phyloP scores from a whole-genome alignment of 1,284 basidiomycete species.

The Porodaedalea pini region DNA sequence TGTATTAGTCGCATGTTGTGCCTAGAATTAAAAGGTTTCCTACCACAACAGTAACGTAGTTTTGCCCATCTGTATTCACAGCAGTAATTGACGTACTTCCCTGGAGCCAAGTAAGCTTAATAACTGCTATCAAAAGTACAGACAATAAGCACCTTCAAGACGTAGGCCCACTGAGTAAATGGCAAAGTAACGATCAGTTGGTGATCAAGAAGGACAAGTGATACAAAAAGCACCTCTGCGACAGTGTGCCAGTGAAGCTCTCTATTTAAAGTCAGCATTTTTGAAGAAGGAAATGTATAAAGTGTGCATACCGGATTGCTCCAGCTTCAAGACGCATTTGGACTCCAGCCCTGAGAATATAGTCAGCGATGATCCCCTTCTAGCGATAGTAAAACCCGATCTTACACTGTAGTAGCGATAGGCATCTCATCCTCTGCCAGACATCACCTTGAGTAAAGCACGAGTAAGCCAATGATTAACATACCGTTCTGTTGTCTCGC shows the following conservation, averaged over 20 bases:
- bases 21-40: neutral
- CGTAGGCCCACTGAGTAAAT: conserved; percentile 43
- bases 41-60: conserved; percentile 48
- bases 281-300: neutral
- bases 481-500: conserved; percentile 50
- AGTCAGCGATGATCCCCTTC: conserved; percentile 20
- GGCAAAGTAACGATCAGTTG: conserved; percentile 14
- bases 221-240: conserved; percentile 36
- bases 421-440: conserved; percentile 40
- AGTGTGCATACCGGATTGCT: conserved; percentile 40
- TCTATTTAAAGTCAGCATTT: conserved; percentile 23
- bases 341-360: conserved; percentile 33
- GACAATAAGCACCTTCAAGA: conserved; percentile 34
- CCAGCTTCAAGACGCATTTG: conserved; percentile 58
- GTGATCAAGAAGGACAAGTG: conserved; percentile 15
- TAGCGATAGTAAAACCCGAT: conserved; percentile 1
- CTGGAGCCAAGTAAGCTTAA: conserved; percentile 24
- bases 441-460: neutral
- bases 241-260: conserved; percentile 62
- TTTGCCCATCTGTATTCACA: conserved; percentile 45
- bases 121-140: neutral
- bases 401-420: conserved; percentile 38
- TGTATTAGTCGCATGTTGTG: conserved; percentile 10
- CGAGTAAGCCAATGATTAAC: conserved; percentile 12
- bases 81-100: conserved; percentile 45